Evolutionary conservation across 495 filamentous ascomycete species (phyloP).

Genomic region (Aspergillus mulundensis): DNA sequence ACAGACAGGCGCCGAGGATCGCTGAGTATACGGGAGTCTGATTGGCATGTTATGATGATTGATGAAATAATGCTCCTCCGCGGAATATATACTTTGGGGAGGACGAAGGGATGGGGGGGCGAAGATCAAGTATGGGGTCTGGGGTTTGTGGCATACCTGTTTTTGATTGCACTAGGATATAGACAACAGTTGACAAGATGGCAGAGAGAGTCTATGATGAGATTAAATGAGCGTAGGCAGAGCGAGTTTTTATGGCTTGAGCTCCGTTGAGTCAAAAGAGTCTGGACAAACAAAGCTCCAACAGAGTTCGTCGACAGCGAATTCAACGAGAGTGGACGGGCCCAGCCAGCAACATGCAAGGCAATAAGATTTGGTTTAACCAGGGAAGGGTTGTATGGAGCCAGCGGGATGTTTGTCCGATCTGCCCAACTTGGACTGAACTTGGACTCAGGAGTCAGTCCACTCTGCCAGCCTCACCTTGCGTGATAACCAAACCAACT

Average conservation of each 20-base stretch:
- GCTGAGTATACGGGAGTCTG: conserved; percentile 4
- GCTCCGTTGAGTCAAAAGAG: not conserved
- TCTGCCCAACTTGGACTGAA: not conserved
- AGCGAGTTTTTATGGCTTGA: not conserved
- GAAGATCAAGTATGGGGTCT: not conserved
- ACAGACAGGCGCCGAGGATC: conserved; percentile 7
- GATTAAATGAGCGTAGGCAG: not conserved
- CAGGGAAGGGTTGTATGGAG: conserved; percentile 6
- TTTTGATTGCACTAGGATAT: not conserved
- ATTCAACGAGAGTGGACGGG: not conserved
- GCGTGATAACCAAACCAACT: conserved; percentile 1
- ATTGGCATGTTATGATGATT: not conserved
- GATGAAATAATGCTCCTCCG: not conserved
- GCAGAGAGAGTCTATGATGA: not conserved
- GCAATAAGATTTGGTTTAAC: not conserved
- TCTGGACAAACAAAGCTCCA: not conserved
- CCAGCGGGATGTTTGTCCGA: conserved; percentile 11
- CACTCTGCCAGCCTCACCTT: conserved; percentile 10
- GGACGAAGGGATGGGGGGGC: not conserved
- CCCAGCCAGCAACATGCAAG: not conserved
- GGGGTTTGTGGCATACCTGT: not conserved
- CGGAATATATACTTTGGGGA: not conserved
- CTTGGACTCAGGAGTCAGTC: not conserved
- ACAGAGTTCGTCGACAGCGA: not conserved
- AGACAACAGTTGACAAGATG: not conserved